These are phyloP conservation scores for Neurospora sp. DNA, from an alignment of 495 filamentous ascomycete genomes.

Conservation along the genomic window DNA sequence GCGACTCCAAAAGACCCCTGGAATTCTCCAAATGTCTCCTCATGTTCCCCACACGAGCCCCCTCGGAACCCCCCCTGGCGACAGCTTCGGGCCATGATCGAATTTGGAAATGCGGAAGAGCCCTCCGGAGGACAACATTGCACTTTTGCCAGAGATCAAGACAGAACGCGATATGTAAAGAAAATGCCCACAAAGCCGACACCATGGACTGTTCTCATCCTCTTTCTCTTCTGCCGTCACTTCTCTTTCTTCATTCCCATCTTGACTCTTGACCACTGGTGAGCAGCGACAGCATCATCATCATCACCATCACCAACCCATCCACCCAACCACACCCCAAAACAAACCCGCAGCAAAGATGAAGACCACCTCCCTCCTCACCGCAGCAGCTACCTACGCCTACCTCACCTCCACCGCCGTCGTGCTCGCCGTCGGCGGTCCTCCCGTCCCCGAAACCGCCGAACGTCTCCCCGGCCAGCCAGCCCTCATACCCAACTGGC, in stretches of 20 bases:
- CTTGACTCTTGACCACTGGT: not conserved
- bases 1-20: not conserved
- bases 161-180: not conserved
- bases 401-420: conserved; percentile 9
- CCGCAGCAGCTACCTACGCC: conserved; percentile 4
- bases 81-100: conserved; percentile 8
- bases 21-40: not conserved
- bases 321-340: not conserved
- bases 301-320: not conserved
- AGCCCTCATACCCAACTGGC: conserved; percentile 15
- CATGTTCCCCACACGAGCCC: not conserved
- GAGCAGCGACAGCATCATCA: not conserved
- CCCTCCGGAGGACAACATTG: conserved; percentile 26
- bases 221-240: not conserved
- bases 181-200: not conserved
- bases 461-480: conserved; percentile 16
- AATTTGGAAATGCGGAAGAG: conserved; percentile 26
- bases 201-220: not conserved
- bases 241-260: not conserved
- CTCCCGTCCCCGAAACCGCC: conserved; percentile 6
- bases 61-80: not conserved
- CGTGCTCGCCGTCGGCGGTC: conserved; percentile 18
- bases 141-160: conserved; percentile 8
- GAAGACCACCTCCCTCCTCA: conserved; percentile 13
- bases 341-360: conserved; percentile 1